These are phyloP conservation scores for Skeletonema costatum DNA, from an alignment of 108 stramenopile genomes.

Conservation along the genomic window DNA sequence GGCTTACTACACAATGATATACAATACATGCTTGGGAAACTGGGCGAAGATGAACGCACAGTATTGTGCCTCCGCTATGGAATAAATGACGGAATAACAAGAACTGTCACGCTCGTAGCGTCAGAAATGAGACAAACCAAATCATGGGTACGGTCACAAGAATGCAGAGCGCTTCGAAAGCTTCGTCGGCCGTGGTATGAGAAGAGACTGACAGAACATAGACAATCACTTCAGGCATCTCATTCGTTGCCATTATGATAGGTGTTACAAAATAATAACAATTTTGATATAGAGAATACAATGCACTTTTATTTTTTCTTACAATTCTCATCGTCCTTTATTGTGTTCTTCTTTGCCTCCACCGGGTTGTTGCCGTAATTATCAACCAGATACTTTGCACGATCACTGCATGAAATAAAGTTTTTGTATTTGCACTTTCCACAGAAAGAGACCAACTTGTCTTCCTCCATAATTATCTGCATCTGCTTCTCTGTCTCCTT, in stretches of 20 bases:
- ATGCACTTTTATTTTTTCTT: neutral
- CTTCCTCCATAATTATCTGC: neutral
- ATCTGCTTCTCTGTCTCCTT: neutral
- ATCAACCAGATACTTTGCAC: conserved; percentile 20
- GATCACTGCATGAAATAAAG: neutral
- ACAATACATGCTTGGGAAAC: conserved; percentile 77
- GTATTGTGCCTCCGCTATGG: conserved; percentile 84
- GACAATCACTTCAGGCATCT: conserved; percentile 63
- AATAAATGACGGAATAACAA: conserved; percentile 81
- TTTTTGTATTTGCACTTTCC: conserved; percentile 12
- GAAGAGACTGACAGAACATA: conserved; percentile 84
- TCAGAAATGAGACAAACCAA: conserved; percentile 79
- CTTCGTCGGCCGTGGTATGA: conserved; percentile 92
- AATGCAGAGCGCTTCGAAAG: conserved; percentile 85
- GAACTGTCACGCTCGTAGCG: conserved; percentile 86
- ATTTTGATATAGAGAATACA: neutral
- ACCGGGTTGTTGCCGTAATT: conserved; percentile 7
- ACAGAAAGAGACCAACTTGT: conserved; percentile 2
- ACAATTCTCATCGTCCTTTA: conserved; percentile 20
- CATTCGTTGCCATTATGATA: conserved; percentile 30
- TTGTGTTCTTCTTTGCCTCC: conserved; percentile 10
- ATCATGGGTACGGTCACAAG: conserved; percentile 88
- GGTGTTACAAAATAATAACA: neutral
- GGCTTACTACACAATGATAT: conserved; percentile 80
- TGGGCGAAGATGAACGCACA: conserved; percentile 73